Conservation (phyloP, 371 early-diverging fungal species). For the Syncephalis fuscata region DNA sequence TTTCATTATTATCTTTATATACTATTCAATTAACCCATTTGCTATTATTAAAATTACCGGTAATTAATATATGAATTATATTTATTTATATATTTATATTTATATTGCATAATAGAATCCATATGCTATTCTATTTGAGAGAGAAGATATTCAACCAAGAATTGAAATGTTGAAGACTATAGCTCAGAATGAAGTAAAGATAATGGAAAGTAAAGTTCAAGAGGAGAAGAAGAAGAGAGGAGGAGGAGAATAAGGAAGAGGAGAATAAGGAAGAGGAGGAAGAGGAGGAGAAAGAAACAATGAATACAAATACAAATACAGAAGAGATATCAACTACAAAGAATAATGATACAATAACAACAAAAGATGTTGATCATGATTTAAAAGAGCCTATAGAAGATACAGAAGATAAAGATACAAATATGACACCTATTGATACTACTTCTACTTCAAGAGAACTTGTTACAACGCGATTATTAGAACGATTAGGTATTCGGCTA, state of each 20-base stretch:
- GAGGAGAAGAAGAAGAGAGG: too few relatives aligned
- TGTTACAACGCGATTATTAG: too few relatives aligned
- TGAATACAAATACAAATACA: background rate
- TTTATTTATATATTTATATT: background rate
- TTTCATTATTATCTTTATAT: too few relatives aligned
- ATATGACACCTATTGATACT: too few relatives aligned
- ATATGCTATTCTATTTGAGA: constrained; percentile 10
- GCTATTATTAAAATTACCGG: background rate
- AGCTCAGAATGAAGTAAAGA: too few relatives aligned
- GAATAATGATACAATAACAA: constrained; percentile 1
- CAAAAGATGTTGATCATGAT: constrained; percentile 7
- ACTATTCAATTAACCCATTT: background rate
- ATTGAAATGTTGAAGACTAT: constrained; percentile 1
- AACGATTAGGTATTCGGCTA: too few relatives aligned
- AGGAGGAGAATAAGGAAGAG: constrained; percentile 3
- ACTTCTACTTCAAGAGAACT: background rate
- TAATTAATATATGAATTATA: background rate
- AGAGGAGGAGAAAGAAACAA: background rate
- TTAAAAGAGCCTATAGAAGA: too few relatives aligned
- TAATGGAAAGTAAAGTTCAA: too few relatives aligned
- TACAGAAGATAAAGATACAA: too few relatives aligned
- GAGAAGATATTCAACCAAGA: constrained; percentile 5
- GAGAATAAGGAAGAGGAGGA: constrained; percentile 3
- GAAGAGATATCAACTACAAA: background rate
- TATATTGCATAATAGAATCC: background rate